These are phyloP conservation scores for Calonectria ilicicola DNA, from an alignment of 2,329 filamentous ascomycete genomes.

Conservation along the genomic window DNA sequence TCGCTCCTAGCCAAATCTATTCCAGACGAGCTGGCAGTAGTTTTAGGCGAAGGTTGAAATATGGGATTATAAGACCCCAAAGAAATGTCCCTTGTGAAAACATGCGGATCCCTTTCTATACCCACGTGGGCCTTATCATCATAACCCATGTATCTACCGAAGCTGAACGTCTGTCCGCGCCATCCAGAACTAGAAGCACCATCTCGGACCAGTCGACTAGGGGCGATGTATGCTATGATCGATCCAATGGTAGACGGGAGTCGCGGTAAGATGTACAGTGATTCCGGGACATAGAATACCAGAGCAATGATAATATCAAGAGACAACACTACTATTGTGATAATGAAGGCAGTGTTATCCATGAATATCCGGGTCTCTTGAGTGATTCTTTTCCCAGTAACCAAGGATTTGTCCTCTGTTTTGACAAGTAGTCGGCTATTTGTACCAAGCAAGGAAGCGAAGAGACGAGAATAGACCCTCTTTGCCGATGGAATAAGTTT, in stretches of 20 bases:
- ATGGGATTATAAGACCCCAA: no score
- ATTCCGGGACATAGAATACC: neutral
- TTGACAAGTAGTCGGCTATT: neutral
- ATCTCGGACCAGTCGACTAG: neutral
- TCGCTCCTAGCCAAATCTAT: no score
- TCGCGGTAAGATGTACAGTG: neutral
- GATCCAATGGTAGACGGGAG: neutral
- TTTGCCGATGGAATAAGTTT: neutral
- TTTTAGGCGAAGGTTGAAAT: no score
- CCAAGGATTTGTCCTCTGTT: neutral
- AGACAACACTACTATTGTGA: neutral
- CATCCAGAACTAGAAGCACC: neutral
- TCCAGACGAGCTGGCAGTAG: no score
- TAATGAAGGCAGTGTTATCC: neutral
- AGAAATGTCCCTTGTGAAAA: neutral
- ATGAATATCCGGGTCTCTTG: conserved; percentile 3
- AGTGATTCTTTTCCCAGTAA: neutral
- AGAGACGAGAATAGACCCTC: neutral
- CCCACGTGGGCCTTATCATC: conserved; percentile 9
- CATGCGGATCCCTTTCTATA: neutral
- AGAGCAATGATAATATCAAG: neutral
- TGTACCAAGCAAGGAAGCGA: neutral
- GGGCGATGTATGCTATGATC: conserved; percentile 5
- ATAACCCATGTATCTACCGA: conserved; percentile 12
- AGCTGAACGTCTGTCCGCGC: neutral